Evolutionary conservation across 345 rosid genomes (phyloP).

Genomic region (Heritiera littoralis): DNA sequence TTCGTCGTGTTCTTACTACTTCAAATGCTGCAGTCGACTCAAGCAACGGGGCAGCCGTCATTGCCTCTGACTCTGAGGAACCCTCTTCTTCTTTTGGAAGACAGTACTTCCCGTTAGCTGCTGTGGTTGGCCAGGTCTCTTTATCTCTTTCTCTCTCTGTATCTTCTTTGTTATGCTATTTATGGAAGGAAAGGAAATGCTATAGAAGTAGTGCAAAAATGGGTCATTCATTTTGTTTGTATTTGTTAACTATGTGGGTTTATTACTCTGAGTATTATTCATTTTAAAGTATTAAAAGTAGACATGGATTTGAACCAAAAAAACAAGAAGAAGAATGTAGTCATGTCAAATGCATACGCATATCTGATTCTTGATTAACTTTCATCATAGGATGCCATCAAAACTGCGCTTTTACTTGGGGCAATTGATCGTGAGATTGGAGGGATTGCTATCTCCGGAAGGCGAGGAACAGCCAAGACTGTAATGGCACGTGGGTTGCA

Average conservation of each 20-base stretch:
- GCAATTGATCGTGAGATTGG: constrained; percentile 94
- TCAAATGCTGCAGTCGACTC: constrained; percentile 6
- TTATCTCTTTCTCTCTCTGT: constrained; percentile 7
- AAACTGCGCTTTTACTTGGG: constrained; percentile 92
- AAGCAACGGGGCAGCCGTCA: constrained; percentile 38
- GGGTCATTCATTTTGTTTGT: not conserved
- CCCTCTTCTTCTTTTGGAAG: constrained; percentile 58
- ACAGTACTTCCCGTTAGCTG: constrained; percentile 84
- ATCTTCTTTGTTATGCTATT: not conserved
- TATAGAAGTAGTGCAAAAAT: not conserved
- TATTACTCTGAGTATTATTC: too few relatives aligned
- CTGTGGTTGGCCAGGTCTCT: constrained; percentile 88
- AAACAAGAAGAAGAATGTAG: not conserved
- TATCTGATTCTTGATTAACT: constrained; percentile 11
- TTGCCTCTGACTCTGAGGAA: constrained; percentile 26
- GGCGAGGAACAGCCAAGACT: constrained; percentile 92
- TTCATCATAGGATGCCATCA: constrained; percentile 72
- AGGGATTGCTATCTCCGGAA: constrained; percentile 89
- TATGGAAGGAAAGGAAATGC: not conserved
- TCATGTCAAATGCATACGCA: not conserved
- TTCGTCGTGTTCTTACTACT: not conserved
- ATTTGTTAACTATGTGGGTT: not conserved
- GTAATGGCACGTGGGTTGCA: constrained; percentile 95
- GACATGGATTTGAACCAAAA: not conserved
- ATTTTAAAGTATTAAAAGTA: not conserved